Base-by-base conservation (phyloP, 192 early-diverging fungal genomes). In the Backusella westeae region DNA sequence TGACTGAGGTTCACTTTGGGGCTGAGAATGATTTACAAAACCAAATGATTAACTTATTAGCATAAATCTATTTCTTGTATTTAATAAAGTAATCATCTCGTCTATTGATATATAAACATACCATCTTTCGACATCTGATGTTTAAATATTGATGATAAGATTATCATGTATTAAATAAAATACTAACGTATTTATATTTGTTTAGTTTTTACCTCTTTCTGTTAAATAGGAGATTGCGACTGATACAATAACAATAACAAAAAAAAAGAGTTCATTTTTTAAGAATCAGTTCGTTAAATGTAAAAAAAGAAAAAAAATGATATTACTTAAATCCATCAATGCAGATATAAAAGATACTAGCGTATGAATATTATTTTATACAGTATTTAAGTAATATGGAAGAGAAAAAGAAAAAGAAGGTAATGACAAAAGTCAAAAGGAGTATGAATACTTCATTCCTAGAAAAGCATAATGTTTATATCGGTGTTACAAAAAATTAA, bases 221-320 rank as follows among this genome's bases (percentile, higher is more conserved):
- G 53, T 56, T 56, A 6, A 56, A 23, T 56, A 56, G 53, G 53
- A 56, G 53, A 56, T 56, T 23, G 21, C 8, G 53, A 56, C 53
- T 56, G 53, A 56, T 56, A 56, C 53, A 56, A 56, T 56, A 56
- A 56, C 53, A 56, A 56, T 23, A 56, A 56, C 53, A n/a, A 59
- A 59, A 26, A 59, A 53, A 53, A 53, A 12, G 9, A 23, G 53
- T 26, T 59, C 26, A 23, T 59, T 59, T 59, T 59, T 23, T 59
- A 53, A 53, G n/a, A 2, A 17, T 53, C n/a, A 53, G 21, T 21
- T n/a, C 15, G 5, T 53, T 53, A 53, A 53, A 19, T 21, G n/a
- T 39, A 53, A 21, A 21, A n/a, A 23, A 53, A 21, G 9, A n/a
- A 23, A 23, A 21, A 53, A 53, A 14, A 44, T 17, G 15, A 4